Percentiles rank a stretch among this genome's conserved stretches.
phyloP scores from a whole-genome alignment of 805 yeast species.

The Yamadazyma phyllophila region DNA sequence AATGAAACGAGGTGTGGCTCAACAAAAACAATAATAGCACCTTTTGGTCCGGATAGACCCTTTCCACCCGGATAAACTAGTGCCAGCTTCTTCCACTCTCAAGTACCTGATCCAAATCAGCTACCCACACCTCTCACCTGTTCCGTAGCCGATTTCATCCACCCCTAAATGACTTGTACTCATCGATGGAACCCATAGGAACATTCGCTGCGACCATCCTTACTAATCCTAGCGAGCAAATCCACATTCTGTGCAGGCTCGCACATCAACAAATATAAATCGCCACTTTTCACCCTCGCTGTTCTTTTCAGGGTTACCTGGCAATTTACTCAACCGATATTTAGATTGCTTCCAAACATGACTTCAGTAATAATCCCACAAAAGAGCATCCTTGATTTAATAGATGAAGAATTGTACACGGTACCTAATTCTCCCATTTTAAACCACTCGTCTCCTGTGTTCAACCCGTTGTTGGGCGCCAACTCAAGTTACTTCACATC shows the following conservation, averaged over 20 bases:
- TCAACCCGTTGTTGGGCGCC: conserved; percentile 4
- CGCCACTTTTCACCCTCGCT: conserved; percentile 5
- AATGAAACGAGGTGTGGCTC: background rate
- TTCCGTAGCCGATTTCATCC: background rate
- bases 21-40: background rate
- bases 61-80: background rate
- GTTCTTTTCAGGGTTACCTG: background rate
- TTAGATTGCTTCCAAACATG: conserved; percentile 15
- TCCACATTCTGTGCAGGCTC: conserved; percentile 1
- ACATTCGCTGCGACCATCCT: conserved; percentile 5
- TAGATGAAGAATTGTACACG: conserved; percentile 59
- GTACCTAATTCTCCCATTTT: conserved; percentile 26
- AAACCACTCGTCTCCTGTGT: conserved; percentile 12
- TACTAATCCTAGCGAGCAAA: conserved; percentile 5
- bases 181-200: conserved; percentile 6
- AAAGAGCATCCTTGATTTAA: conserved; percentile 54
- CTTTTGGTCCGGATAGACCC: background rate
- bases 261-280: conserved; percentile 9
- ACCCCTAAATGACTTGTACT: background rate
- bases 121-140: background rate
- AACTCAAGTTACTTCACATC: conserved; percentile 8
- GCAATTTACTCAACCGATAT: background rate
- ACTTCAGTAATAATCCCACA: conserved; percentile 54
- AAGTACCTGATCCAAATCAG: too few relatives aligned
- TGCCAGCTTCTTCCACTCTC: background rate